Percentiles rank a stretch among this genome's conserved stretches.
Evolutionary conservation across 176 grass and related monocot genomes (phyloP).

Genomic region (Oropetium thomaeum): DNA sequence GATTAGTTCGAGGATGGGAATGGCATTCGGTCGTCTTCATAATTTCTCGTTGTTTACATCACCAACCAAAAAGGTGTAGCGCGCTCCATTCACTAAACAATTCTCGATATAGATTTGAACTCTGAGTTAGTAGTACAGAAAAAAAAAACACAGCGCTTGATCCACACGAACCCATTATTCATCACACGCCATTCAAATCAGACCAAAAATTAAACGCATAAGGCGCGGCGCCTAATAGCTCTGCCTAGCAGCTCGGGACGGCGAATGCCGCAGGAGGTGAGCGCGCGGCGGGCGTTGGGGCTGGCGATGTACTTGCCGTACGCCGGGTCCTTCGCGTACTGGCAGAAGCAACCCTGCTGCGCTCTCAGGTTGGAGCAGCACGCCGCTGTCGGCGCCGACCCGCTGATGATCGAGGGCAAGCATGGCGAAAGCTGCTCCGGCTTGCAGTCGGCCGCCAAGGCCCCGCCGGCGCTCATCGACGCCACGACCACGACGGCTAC

Average conservation of each 20-base stretch:
- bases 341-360: constrained; percentile 44
- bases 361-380: constrained; percentile 40
- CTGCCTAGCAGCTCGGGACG: constrained; percentile 37
- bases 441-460: constrained; percentile 30
- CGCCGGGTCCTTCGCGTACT: constrained; percentile 35
- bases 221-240: too few species aligned
- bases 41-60: too few species aligned
- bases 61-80: too few species aligned
- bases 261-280: constrained; percentile 17
- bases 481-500: not conserved
- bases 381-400: not conserved
- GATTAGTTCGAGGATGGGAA: too few species aligned
- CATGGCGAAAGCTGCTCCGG: constrained; percentile 3
- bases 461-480: not conserved
- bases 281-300: not conserved
- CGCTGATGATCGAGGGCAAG: constrained; percentile 25
- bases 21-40: too few species aligned
- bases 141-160: too few species aligned
- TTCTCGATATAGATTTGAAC: too few species aligned
- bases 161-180: too few species aligned
- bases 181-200: too few species aligned
- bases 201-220: too few species aligned
- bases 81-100: too few species aligned
- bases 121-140: too few species aligned
- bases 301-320: constrained; percentile 35